A percentile compares a stretch with the other conserved stretches of the same genome.
phyloP scores from a whole-genome alignment of 2,329 filamentous ascomycete species.

The Rhytidhysteron rufulum region DNA sequence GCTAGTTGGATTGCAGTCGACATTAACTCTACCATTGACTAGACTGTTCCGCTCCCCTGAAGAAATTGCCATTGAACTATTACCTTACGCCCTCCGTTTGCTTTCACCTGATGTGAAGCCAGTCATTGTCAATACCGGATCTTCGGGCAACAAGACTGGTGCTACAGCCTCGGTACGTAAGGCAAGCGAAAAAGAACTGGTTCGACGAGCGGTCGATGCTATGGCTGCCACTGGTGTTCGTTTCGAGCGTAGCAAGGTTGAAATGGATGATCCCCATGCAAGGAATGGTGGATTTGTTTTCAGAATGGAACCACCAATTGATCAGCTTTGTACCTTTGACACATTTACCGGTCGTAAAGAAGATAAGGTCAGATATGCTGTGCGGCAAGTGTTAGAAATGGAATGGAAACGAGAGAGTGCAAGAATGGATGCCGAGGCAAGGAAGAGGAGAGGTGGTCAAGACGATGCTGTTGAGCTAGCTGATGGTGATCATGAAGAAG shows the following conservation, averaged over 20 bases:
- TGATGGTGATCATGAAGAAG: constrained; percentile 4
- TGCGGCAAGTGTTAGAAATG: constrained; percentile 88
- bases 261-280: constrained; percentile 55
- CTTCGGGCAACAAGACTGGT: constrained; percentile 32
- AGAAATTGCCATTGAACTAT: constrained; percentile 73
- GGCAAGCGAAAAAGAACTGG: constrained; percentile 76
- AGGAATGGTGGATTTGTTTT: constrained; percentile 70
- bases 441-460: constrained; percentile 51
- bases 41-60: constrained; percentile 76
- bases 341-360: constrained; percentile 58
- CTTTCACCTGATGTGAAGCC: constrained; percentile 88
- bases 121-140: constrained; percentile 68
- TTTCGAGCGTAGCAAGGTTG: constrained; percentile 77
- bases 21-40: constrained; percentile 66
- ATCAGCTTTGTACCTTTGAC: constrained; percentile 71
- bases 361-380: constrained; percentile 80
- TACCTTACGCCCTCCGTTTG: constrained; percentile 81
- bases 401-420: constrained; percentile 74
- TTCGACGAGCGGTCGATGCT: constrained; percentile 73
- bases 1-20: constrained; percentile 68
- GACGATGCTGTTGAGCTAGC: constrained; percentile 16
- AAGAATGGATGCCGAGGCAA: constrained; percentile 61
- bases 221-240: constrained; percentile 79
- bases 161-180: constrained; percentile 82
- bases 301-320: constrained; percentile 90